A percentile compares a stretch with the other conserved stretches of the same genome.
phyloP scores from a whole-genome alignment of 768 basidiomycete genomes.

The Aureoboletus auriporus region DNA sequence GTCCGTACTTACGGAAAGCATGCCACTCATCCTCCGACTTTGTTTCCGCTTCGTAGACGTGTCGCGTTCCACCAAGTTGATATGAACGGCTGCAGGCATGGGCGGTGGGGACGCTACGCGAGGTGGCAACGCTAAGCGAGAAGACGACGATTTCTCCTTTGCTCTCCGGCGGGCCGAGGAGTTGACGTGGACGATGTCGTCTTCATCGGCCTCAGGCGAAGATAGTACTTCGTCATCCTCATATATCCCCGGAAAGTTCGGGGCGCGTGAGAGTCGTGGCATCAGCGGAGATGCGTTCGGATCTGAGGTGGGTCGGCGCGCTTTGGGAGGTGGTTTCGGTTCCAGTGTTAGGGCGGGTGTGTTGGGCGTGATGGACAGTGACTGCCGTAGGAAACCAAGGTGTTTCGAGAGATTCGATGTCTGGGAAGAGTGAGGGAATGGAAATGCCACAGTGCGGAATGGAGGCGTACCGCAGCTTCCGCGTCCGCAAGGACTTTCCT shows the following conservation, averaged over 20 bases:
- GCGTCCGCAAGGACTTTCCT: constrained; percentile 67
- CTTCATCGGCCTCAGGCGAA: constrained; percentile 41
- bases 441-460: constrained; percentile 13
- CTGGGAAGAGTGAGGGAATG: constrained; percentile 30
- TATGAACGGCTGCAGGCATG: constrained; percentile 28
- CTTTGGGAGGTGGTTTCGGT: constrained; percentile 46
- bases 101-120: constrained; percentile 38
- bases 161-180: constrained; percentile 39
- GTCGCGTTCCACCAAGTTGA: constrained; percentile 34
- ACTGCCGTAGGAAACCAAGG: constrained; percentile 59
- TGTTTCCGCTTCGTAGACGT: constrained; percentile 25
- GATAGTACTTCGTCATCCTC: constrained; percentile 61
- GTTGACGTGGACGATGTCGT: constrained; percentile 35
- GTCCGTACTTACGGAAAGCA: constrained; percentile 42
- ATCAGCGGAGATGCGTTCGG: constrained; percentile 44
- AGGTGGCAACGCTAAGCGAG: constrained; percentile 16
- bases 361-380: constrained; percentile 42
- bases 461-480: constrained; percentile 62
- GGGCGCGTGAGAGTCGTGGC: constrained; percentile 59
- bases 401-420: constrained; percentile 62
- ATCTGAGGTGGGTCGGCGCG: constrained; percentile 43
- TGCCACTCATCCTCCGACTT: constrained; percentile 44
- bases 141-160: constrained; percentile 47
- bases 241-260: constrained; percentile 60
- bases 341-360: constrained; percentile 33